Percentiles rank a stretch among this genome's conserved stretches.
phyloP scores from a whole-genome alignment of 2,329 filamentous ascomycete genomes.

The Ophiosphaerella korrae region DNA sequence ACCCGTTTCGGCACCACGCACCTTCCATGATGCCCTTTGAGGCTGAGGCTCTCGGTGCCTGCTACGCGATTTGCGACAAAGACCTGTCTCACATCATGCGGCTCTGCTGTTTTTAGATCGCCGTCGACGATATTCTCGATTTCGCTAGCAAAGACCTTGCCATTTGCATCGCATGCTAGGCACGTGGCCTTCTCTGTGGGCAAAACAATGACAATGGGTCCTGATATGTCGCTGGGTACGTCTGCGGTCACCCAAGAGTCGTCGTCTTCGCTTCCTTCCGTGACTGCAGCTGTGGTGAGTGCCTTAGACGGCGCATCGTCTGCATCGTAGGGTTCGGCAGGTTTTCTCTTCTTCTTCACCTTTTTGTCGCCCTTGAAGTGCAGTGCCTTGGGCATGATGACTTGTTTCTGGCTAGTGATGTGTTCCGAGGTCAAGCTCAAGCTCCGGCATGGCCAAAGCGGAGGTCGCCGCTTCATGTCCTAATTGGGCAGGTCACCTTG shows the following conservation, averaged over 20 bases:
- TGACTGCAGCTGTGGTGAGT: conserved; percentile 40
- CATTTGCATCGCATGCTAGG: conserved; percentile 82
- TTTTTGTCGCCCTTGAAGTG: conserved; percentile 98
- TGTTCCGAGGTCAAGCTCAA: neutral
- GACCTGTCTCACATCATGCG: conserved; percentile 93
- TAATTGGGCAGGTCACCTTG: conserved; percentile 37
- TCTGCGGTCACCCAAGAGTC: conserved; percentile 94
- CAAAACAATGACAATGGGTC: conserved; percentile 82
- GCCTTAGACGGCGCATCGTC: conserved; percentile 42
- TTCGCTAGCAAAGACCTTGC: conserved; percentile 79
- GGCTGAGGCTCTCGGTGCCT: conserved; percentile 79
- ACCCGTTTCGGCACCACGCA: conserved; percentile 39
- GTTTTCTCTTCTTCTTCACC: conserved; percentile 85
- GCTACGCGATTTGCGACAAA: conserved; percentile 87
- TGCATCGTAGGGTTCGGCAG: conserved; percentile 57
- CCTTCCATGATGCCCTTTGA: conserved; percentile 91
- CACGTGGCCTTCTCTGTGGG: conserved; percentile 75
- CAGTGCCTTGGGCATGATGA: conserved; percentile 81
- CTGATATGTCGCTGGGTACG: conserved; percentile 71
- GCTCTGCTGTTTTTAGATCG: conserved; percentile 83
- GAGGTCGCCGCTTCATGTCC: conserved; percentile 26
- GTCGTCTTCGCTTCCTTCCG: conserved; percentile 64
- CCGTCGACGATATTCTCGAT: conserved; percentile 89
- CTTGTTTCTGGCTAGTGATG: conserved; percentile 11
- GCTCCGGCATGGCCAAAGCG: conserved; percentile 10